Evolutionary conservation across 78 protist species (phyloP).

Genomic region (Dictyostelium purpureum): DNA sequence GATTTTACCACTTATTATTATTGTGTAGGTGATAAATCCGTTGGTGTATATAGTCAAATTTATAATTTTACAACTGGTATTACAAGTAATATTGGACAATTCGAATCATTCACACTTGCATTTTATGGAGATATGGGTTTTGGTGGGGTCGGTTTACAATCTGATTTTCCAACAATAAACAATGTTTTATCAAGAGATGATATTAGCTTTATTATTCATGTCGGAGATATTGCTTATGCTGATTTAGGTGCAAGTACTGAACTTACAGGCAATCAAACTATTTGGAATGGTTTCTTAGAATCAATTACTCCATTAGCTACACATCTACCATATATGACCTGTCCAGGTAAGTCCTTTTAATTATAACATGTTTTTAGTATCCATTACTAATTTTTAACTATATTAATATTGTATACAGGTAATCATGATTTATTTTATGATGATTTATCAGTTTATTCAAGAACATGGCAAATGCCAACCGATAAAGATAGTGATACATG

Average conservation of each 20-base stretch:
- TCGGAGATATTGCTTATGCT: conserved; percentile 75
- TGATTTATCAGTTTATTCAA: neutral
- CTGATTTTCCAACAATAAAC: neutral
- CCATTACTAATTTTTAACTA: too few species aligned
- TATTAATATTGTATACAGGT: neutral
- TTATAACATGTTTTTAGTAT: too few species aligned
- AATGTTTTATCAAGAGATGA: conserved; percentile 1
- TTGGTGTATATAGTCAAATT: neutral
- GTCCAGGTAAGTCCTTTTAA: conserved; percentile 17
- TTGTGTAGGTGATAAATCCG: conserved; percentile 10
- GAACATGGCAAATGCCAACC: conserved; percentile 28
- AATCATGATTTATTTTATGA: conserved; percentile 49
- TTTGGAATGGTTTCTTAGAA: conserved; percentile 39
- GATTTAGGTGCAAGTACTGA: neutral
- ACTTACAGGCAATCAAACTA: conserved; percentile 37
- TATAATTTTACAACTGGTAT: conserved; percentile 48
- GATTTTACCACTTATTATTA: conserved; percentile 9
- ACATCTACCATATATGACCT: neutral
- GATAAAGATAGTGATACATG: neutral
- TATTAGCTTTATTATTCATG: neutral
- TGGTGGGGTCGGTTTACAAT: neutral
- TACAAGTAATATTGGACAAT: too few species aligned
- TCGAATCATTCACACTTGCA: conserved; percentile 10
- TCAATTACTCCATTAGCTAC: neutral
- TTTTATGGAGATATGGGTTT: conserved; percentile 57